These are phyloP conservation scores for Cryptosporidium ubiquitum DNA, from an alignment of 169 alveolate species.

Conservation along the genomic window DNA sequence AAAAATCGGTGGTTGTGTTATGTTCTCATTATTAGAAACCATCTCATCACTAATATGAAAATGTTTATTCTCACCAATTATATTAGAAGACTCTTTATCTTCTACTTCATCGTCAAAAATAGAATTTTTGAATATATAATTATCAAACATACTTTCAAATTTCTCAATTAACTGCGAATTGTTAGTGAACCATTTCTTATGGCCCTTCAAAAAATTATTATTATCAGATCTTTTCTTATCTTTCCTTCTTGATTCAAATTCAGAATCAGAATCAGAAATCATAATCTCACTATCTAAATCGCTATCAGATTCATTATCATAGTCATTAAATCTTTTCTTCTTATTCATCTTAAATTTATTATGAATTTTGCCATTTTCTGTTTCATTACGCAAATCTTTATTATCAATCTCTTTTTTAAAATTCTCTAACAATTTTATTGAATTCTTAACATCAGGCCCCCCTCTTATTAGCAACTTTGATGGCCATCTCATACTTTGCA, in stretches of 20 bases:
- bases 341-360: not conserved
- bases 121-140: slow-evolving; percentile 35
- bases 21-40: not conserved
- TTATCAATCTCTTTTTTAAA: slow-evolving; percentile 26
- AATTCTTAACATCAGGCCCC: slow-evolving; percentile 29
- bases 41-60: not conserved
- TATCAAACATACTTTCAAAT: slow-evolving; percentile 60
- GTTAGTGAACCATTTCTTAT: slow-evolving; percentile 60
- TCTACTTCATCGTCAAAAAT: slow-evolving; percentile 52
- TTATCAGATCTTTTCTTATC: slow-evolving; percentile 15
- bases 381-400: not conserved
- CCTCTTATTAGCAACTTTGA: slow-evolving; percentile 42
- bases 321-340: not conserved
- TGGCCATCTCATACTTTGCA: slow-evolving; percentile 72
- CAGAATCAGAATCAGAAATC: slow-evolving; percentile 14
- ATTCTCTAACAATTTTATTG: slow-evolving; percentile 31
- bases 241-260: not conserved
- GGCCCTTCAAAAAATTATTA: not conserved
- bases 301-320: not conserved
- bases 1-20: slow-evolving; percentile 29
- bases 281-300: not conserved
- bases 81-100: not conserved
- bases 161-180: slow-evolving; percentile 27
- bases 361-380: not conserved
- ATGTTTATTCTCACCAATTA: not conserved